Base-by-base conservation (phyloP, 2,329 filamentous ascomycete genomes). In the Paraconiothyrium sp. region DNA sequence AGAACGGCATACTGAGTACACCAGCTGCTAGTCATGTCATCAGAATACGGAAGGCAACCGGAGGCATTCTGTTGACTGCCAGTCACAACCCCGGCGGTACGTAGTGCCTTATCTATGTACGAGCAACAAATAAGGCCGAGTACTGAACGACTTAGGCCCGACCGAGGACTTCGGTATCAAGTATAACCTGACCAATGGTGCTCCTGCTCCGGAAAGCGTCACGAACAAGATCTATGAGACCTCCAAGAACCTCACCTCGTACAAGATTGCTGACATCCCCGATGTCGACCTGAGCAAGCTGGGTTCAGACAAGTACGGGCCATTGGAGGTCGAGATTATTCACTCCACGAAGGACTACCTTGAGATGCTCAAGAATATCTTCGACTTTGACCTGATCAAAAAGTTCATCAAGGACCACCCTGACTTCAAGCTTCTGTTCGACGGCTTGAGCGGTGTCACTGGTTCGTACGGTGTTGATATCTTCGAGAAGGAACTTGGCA, bases 121-220 rank as follows among this genome's bases (percentile, higher is more conserved):
- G 1, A 3, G 11, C 35, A 52, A 7, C 20, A 43, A 20, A 32
- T 14, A 22, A 16, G 24, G 14, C 24, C 14, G 24, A 14, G n/a
- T 43, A 20, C 60, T 69, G 39, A 71, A 55, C 11, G 27, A 7
- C 50, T 11, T 71, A 97, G 93, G 94, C 55, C 95, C 95, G 65
- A 91, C 88, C 72, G 91, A 95, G 79, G 95, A 99, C 82, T 99
- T 99, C 74, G 95, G 95, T 72, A 99, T 99, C 89, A 99, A 99
- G 85, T 99, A 99, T 88, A 99, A 99, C 86, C 86, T 99, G 62
- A 86, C 93, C 79, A 98, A 99, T 77, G 95, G 95, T 73, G 95
- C 94, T 59, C 95, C 95, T 47, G 95, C 95, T 59, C 95, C 95
- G 61, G 95, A 99, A 82, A 90, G 92, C 58, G 92, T 99, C 69